Percentiles rank a stretch among this genome's conserved stretches.
Evolutionary conservation across 495 filamentous ascomycete species (phyloP).

Genomic region (Aspergillus bridgeri): DNA sequence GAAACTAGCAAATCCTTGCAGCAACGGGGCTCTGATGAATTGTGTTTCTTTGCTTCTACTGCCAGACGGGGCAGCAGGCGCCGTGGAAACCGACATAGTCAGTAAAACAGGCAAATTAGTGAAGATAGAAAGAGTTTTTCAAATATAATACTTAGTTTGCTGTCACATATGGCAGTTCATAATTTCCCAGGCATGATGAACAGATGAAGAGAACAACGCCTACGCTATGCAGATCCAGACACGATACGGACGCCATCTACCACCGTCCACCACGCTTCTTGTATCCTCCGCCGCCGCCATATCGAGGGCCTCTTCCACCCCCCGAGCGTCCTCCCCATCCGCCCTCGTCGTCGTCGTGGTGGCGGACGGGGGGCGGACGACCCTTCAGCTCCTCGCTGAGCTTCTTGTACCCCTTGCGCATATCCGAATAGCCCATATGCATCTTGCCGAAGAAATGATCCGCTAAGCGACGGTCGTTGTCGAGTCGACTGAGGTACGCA

Average conservation of each 20-base stretch:
- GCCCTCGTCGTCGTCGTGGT: conserved; percentile 50
- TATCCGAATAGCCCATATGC: conserved; percentile 97
- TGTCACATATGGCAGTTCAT: conserved; percentile 19
- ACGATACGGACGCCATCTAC: conserved; percentile 24
- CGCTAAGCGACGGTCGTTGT: conserved; percentile 89
- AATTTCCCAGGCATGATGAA: conserved; percentile 17
- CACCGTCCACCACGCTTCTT: conserved; percentile 41
- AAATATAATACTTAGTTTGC: conserved; percentile 10
- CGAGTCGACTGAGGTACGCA: conserved; percentile 84
- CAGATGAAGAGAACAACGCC: conserved; percentile 37
- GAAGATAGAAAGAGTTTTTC: no score
- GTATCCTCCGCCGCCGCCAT: conserved; percentile 39
- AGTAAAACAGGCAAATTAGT: no score
- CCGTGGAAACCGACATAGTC: no score
- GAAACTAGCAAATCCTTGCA: no score
- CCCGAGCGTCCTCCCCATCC: conserved; percentile 52
- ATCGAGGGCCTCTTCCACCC: conserved; percentile 31
- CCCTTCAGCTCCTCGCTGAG: conserved; percentile 82
- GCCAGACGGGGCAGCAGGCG: no score
- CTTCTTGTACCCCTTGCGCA: conserved; percentile 86
- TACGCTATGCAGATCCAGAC: conserved; percentile 44
- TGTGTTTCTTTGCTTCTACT: no score
- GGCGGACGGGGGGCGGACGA: conserved; percentile 57
- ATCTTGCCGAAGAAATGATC: conserved; percentile 99
- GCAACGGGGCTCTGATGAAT: no score